Percentiles rank a stretch among this genome's conserved stretches.
These are phyloP conservation scores for Chlamydomonas reinhardtii DNA, from an alignment of 163 green algal species.

Conservation along the genomic window DNA sequence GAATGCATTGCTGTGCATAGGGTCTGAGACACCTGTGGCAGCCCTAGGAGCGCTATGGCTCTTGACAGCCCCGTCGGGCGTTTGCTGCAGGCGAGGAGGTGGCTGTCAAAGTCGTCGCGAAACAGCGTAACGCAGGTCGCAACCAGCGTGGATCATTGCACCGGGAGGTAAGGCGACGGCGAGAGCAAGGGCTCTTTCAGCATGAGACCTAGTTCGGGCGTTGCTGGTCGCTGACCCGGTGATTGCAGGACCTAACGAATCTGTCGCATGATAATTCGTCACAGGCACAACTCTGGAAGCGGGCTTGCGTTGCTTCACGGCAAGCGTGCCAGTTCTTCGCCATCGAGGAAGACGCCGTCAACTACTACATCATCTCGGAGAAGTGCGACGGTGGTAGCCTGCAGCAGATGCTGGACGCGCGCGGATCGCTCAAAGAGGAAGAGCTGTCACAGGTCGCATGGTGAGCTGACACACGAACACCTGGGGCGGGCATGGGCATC, in stretches of 20 bases:
- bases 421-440: conserved; percentile 8
- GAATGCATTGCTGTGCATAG: no score
- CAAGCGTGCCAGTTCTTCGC: conserved; percentile 18
- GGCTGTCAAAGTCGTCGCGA: conserved; percentile 16
- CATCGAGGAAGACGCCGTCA: conserved; percentile 34
- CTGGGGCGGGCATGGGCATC: no score
- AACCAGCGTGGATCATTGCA: conserved; percentile 30
- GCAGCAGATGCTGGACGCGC: conserved; percentile 31
- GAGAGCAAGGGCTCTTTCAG: not conserved
- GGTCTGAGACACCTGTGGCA: no score
- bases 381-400: conserved; percentile 43
- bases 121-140: conserved; percentile 4
- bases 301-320: not conserved
- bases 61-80: no score
- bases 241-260: no score
- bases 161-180: conserved; percentile 32
- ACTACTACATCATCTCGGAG: conserved; percentile 45
- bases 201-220: no score
- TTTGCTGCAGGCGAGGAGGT: conserved; percentile 20
- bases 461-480: not conserved
- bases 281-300: conserved; percentile 23
- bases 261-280: no score
- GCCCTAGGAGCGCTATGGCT: no score
- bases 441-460: conserved; percentile 43
- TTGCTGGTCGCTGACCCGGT: no score